Evolutionary conservation across 2,329 filamentous ascomycete species (phyloP), one percentile per base, ranked within the genome.

Genomic region (Phoma sp.): DNA sequence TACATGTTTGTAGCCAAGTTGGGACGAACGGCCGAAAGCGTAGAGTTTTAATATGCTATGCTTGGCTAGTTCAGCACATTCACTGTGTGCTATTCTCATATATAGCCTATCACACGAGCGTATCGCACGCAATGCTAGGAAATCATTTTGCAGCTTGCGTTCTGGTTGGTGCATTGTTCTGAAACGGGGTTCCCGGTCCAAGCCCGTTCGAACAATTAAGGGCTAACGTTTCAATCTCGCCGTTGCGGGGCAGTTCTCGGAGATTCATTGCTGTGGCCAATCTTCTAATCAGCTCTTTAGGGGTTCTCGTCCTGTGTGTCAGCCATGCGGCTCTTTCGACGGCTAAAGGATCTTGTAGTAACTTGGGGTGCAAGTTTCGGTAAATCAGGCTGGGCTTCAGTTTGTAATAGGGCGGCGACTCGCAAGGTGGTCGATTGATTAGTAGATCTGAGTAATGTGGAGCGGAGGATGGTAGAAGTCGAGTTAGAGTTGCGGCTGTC

Each of bases 211-310:
- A 57, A 63, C 53, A 66, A 67, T 59, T 41, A 57, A 66, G 60
- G 41, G 51, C 57, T 59, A 43, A 63, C 55, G 51, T 60, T 58
- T 64, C 60, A 66, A 70, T 67, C 61, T 64, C 57, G 56, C 51
- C 54, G 57, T 51, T 43, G 55, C 60, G 60, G 62, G 55, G 61
- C 55, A 51, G 47, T 19, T 36, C 57, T 58, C 50, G 53, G 38
- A 40, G 31, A 43, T 51, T 51, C 41, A 29, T 33, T 36, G 51
- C 48, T 45, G 53, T 40, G n/a, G 39, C 45, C 57, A 43, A 50
- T 57, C 45, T 44, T 40, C 31, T 49, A 29, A 29, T 51, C 41
- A 57, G 46, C 54, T 57, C 50, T 43, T 55, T 45, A 33, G 24
- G 52, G 39, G 51, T 40, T 36, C 50, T 29, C 33, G 49, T 57